Conservation (phyloP, 441 rosid genomes). For the Euphorbia neoarborescens region DNA sequence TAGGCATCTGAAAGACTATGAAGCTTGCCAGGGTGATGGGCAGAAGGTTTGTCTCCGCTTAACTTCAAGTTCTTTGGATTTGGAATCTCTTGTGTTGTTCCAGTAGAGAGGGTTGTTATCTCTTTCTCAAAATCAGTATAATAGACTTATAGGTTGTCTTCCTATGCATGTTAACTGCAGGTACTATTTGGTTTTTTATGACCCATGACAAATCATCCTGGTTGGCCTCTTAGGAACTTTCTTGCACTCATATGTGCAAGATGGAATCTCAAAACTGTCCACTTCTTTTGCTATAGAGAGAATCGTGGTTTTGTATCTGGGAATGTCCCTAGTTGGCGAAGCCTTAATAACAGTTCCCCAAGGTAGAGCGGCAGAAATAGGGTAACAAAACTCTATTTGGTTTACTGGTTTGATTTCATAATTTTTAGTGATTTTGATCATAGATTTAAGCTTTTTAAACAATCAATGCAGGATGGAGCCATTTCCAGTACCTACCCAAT, state of each 20-base stretch:
- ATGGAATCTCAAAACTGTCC: conserved; percentile 66
- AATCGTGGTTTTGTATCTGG: conserved; percentile 79
- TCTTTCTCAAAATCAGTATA: not conserved
- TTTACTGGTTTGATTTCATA: conserved; percentile 16
- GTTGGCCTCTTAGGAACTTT: conserved; percentile 95
- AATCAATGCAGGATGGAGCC: conserved; percentile 39
- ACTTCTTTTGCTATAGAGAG: conserved; percentile 78
- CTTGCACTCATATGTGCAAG: conserved; percentile 59
- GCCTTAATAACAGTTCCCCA: conserved; percentile 48
- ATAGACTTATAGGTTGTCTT: not conserved
- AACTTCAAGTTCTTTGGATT: conserved; percentile 2
- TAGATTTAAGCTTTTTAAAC: conserved; percentile 11
- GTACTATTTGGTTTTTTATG: conserved; percentile 78
- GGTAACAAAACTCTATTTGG: conserved; percentile 29
- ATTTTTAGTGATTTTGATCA: conserved; percentile 1
- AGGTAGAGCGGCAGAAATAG: conserved; percentile 47
- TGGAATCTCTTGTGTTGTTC: no score
- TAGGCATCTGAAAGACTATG: conserved; percentile 64
- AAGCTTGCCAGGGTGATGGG: conserved; percentile 49
- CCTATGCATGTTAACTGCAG: conserved; percentile 34
- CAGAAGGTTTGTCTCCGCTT: conserved; percentile 52
- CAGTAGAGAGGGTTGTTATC: no score
- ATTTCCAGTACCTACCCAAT: conserved; percentile 41
- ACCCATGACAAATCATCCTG: conserved; percentile 84
- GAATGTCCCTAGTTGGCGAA: conserved; percentile 72